Percentiles rank a stretch among this genome's conserved stretches.
Evolutionary conservation across 140 eudicot genomes (phyloP).

Genomic region (Senecio squalidus): DNA sequence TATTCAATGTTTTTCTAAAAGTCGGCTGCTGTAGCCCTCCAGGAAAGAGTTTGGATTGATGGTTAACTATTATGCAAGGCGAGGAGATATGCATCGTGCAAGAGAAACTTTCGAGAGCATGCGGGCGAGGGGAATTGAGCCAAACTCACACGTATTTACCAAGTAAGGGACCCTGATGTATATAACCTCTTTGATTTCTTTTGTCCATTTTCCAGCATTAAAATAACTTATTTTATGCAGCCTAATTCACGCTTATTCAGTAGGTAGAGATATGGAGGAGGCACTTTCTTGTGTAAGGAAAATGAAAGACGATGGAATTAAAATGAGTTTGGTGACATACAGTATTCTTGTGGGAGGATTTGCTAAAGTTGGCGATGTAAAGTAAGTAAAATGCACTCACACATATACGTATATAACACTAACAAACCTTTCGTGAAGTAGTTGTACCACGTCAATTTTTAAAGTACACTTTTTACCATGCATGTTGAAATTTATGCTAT

Average conservation of each 20-base stretch:
- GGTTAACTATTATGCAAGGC: conserved; percentile 88
- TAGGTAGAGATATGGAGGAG: conserved; percentile 97
- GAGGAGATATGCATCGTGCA: conserved; percentile 98
- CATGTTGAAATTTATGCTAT: background rate
- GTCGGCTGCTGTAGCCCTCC: conserved; percentile 68
- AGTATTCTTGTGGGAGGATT: conserved; percentile 91
- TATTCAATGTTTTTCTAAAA: conserved; percentile 16
- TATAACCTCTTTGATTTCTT: conserved; percentile 1
- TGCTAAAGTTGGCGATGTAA: conserved; percentile 61
- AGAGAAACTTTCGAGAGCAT: conserved; percentile 93
- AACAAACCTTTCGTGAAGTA: too few relatives aligned
- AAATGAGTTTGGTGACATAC: conserved; percentile 85
- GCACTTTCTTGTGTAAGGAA: conserved; percentile 92
- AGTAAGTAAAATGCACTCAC: conserved; percentile 44
- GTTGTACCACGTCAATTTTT: too few relatives aligned
- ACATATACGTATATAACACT: background rate
- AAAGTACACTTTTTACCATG: too few relatives aligned
- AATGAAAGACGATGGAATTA: conserved; percentile 80
- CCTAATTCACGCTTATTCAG: conserved; percentile 94
- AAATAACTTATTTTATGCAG: conserved; percentile 55
- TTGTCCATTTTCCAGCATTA: conserved; percentile 22
- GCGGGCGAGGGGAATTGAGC: conserved; percentile 99
- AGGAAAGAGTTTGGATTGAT: conserved; percentile 87
- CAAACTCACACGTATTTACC: conserved; percentile 73
- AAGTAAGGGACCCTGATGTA: conserved; percentile 36